These are phyloP conservation scores for Tagetes erecta DNA, from an alignment of 129 eudicot species.

Conservation along the genomic window DNA sequence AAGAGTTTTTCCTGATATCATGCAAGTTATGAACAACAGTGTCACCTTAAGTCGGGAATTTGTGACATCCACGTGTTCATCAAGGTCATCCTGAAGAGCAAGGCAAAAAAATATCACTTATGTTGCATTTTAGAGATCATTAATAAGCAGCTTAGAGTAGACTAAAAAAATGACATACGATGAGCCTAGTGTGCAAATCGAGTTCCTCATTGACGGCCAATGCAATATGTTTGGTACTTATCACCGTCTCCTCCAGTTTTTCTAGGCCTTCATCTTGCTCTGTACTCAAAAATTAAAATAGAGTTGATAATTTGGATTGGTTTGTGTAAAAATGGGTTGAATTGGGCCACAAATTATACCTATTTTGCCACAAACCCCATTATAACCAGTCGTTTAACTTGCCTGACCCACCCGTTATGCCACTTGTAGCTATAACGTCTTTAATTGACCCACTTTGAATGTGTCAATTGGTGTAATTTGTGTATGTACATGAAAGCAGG, in stretches of 20 bases:
- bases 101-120: slow-evolving; percentile 13
- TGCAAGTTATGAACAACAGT: slow-evolving; percentile 8
- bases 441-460: too few relatives aligned
- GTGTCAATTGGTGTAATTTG: too few relatives aligned
- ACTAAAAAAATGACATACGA: slow-evolving; percentile 44
- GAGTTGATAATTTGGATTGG: neutral
- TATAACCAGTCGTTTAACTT: too few relatives aligned
- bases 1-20: neutral
- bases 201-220: slow-evolving; percentile 94
- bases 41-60: slow-evolving; percentile 82
- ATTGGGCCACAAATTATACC: neutral
- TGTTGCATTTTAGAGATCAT: slow-evolving; percentile 9
- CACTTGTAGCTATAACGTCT: too few relatives aligned
- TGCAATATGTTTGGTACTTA: slow-evolving; percentile 89
- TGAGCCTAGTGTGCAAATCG: slow-evolving; percentile 78
- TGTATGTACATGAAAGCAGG: too few relatives aligned
- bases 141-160: slow-evolving; percentile 13
- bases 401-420: too few relatives aligned
- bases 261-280: slow-evolving; percentile 97
- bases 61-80: slow-evolving; percentile 75
- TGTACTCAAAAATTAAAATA: slow-evolving; percentile 34
- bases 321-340: neutral
- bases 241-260: slow-evolving; percentile 81
- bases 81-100: slow-evolving; percentile 76
- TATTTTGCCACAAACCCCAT: too few relatives aligned